A percentile compares a stretch with the other conserved stretches of the same genome.
These are phyloP conservation scores for Gnaphalium uliginosum DNA, from an alignment of 129 eudicot species.

Conservation along the genomic window DNA sequence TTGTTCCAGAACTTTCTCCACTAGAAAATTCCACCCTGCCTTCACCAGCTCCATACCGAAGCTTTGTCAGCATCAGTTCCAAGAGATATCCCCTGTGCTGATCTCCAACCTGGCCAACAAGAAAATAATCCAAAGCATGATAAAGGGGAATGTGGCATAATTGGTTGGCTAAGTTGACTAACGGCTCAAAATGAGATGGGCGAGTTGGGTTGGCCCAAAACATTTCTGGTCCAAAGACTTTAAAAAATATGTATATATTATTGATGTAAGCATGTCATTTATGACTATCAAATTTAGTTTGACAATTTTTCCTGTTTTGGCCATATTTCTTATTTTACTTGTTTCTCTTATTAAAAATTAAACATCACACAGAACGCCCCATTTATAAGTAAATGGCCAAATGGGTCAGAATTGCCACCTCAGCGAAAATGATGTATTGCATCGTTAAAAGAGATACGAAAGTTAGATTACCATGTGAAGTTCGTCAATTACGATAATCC, in stretches of 20 bases:
- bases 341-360: not conserved
- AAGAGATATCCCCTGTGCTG: constrained; percentile 92
- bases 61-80: constrained; percentile 95
- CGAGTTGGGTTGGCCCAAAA: not conserved
- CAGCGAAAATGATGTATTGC: constrained; percentile 6
- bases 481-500: constrained; percentile 96
- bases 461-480: constrained; percentile 83
- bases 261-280: not conserved
- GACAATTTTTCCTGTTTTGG: not conserved
- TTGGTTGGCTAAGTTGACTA: not conserved
- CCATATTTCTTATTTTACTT: not conserved
- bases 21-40: constrained; percentile 77
- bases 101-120: constrained; percentile 81
- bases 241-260: not conserved
- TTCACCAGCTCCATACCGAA: constrained; percentile 95
- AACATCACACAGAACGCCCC: not conserved
- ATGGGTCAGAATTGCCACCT: not conserved
- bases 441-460: constrained; percentile 22
- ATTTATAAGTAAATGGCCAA: not conserved
- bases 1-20: constrained; percentile 86
- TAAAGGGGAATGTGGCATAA: not conserved
- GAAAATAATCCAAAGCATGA: constrained; percentile 7
- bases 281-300: not conserved
- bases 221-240: not conserved
- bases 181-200: not conserved